A percentile compares a stretch with the other conserved stretches of the same genome.
Evolutionary conservation across 257 asterid species (phyloP).

Genomic region (Perilla frutescens): DNA sequence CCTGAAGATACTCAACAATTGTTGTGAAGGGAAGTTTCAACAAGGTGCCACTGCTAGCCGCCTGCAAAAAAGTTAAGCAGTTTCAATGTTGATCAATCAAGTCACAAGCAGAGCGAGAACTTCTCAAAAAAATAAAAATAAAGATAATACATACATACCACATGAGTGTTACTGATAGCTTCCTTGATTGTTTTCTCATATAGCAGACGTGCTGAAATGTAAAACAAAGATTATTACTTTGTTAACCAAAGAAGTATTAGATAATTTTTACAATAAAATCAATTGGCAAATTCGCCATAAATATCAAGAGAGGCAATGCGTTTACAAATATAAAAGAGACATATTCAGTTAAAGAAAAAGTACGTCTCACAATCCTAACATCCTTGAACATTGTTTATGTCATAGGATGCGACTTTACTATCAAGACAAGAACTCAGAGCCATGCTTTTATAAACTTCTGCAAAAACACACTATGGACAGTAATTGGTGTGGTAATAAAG

Average conservation of each 20-base stretch:
- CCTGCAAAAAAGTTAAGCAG: slow-evolving; percentile 56
- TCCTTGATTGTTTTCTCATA: slow-evolving; percentile 60
- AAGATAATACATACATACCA: slow-evolving; percentile 42
- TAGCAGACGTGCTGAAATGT: slow-evolving; percentile 52
- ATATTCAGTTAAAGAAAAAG: too few relatives aligned
- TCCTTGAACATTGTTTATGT: slow-evolving; percentile 12
- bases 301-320: too few relatives aligned
- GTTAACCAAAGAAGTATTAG: too few relatives aligned
- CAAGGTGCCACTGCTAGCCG: slow-evolving; percentile 58
- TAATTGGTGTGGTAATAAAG: slow-evolving; percentile 4
- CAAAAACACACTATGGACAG: neutral
- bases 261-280: too few relatives aligned
- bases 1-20: too few relatives aligned
- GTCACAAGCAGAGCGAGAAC: slow-evolving; percentile 13
- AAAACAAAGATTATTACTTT: neutral
- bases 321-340: too few relatives aligned
- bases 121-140: slow-evolving; percentile 1
- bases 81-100: slow-evolving; percentile 25
- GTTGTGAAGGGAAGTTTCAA: too few relatives aligned
- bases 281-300: too few relatives aligned
- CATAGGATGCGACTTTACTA: neutral
- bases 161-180: slow-evolving; percentile 56
- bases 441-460: neutral
- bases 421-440: neutral
- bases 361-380: neutral